Evolutionary conservation across 2,329 filamentous ascomycete species (phyloP), one percentile per base, ranked within the genome.

Genomic region (Emmonsia crescens): DNA sequence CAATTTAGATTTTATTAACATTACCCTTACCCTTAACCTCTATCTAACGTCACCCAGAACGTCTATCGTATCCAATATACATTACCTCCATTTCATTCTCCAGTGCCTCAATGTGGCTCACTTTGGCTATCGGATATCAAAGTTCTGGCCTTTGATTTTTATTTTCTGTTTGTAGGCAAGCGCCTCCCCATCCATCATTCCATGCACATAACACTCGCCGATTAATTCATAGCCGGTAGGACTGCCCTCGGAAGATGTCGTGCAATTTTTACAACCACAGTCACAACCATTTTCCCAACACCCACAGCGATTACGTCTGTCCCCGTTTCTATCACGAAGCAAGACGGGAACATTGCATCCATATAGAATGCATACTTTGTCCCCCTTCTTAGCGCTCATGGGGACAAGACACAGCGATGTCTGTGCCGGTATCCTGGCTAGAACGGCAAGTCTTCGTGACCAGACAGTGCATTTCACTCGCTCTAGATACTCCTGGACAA

Each of bases 161-260:
- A 46, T 42, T 42, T 14, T 51, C 31, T 24, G 19, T 33, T 38
- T 29, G 36, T 57, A 56, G 14, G 59, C 58, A 27, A 60, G 48
- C 24, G 63, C 62, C 52, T 63, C 64, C n/a, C 60, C 61, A 49
- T 65, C 59, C 64, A 65, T 64, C n/a, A 64, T 54, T n/a, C 64
- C 63, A 61, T 65, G 63, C 38, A 64, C 42, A 54, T 64, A 65
- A 21, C 60, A 44, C 49, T 65, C 62, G 0, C 64, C 64, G 16
- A 65, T 49, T 21, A 65, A 57, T 36, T 65, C 59, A 36, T 54
- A 54, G 5, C 51, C 24, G 3, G n/a, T 10, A 54, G 51, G 51
- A 12, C 51, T 21, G 8, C 31, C 3, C 6, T 36, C 51, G 8
- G 9, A 36, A 36, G 5, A 6, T n/a, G 51, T 14, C 2, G 16